Evolutionary conservation across 2,329 filamentous ascomycete species (phyloP).

Genomic region (Dactylellina haptotyla): DNA sequence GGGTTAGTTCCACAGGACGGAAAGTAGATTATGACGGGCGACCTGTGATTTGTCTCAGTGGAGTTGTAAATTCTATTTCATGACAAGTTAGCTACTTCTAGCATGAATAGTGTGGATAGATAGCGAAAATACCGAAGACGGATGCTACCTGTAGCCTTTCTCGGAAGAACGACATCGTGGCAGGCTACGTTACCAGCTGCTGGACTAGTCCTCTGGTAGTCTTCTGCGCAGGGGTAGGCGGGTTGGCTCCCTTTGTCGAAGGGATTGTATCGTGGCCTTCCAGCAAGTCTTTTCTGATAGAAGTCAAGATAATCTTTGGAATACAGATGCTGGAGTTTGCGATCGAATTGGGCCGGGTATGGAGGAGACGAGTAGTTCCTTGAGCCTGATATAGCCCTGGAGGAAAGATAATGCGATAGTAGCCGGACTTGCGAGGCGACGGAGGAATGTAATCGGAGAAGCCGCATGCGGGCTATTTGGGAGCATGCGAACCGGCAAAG

Average conservation of each 20-base stretch:
- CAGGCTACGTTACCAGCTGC: constrained; percentile 9
- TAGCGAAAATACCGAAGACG: constrained; percentile 17
- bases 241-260: neutral
- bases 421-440: neutral
- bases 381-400: neutral
- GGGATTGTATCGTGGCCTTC: neutral
- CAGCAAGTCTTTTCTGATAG: constrained; percentile 10
- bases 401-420: neutral
- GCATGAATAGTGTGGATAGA: neutral
- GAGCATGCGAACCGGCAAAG: neutral
- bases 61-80: constrained; percentile 26
- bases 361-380: no score
- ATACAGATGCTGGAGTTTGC: neutral
- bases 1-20: constrained; percentile 38
- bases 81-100: neutral
- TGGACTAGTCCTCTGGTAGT: constrained; percentile 1
- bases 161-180: constrained; percentile 14
- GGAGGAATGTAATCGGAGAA: neutral
- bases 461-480: constrained; percentile 28
- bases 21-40: constrained; percentile 43
- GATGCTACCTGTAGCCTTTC: constrained; percentile 35
- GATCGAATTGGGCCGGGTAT: neutral
- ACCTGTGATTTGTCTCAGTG: neutral
- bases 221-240: constrained; percentile 21
- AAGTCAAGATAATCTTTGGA: constrained; percentile 6